A percentile compares a stretch with the other conserved stretches of the same genome.
Conservation (phyloP, 768 basidiomycete species). For the Leccinum variicolor region DNA sequence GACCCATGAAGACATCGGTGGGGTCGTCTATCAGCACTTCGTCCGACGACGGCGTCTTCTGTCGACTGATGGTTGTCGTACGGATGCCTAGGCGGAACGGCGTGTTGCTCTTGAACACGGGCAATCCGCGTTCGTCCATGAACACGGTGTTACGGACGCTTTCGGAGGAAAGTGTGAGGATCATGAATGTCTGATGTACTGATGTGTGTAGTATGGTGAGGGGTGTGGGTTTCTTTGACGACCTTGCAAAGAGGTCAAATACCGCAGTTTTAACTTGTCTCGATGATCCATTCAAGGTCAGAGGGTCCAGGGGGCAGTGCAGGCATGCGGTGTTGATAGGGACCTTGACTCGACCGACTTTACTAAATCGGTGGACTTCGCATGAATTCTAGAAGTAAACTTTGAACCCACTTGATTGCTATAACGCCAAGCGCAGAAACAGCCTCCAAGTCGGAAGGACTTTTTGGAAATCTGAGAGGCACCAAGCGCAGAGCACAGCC, state of each 20-base stretch:
- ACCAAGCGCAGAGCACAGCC: background rate
- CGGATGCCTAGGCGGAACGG: slow-evolving; percentile 18
- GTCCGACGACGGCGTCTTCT: background rate
- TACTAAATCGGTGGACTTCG: no score
- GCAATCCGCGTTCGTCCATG: slow-evolving; percentile 26
- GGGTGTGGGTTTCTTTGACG: background rate
- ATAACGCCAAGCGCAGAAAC: background rate
- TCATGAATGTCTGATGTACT: slow-evolving; percentile 10
- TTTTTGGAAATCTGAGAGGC: background rate
- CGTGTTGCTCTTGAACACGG: slow-evolving; percentile 26
- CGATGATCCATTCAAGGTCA: background rate
- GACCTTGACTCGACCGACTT: background rate
- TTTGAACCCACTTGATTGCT: background rate
- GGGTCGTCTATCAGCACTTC: slow-evolving; percentile 10
- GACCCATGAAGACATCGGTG: slow-evolving; percentile 26
- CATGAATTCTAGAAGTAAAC: background rate
- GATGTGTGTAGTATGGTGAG: background rate
- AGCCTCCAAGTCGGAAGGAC: background rate
- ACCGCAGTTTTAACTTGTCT: slow-evolving; percentile 1
- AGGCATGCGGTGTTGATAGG: background rate
- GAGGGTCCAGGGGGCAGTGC: background rate
- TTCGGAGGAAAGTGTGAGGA: slow-evolving; percentile 25
- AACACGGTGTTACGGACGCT: slow-evolving; percentile 25
- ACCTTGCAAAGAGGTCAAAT: no score
- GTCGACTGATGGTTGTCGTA: slow-evolving; percentile 19